These are phyloP conservation scores for Aechmea fasciata DNA, from an alignment of 176 grass and related monocot species.

Conservation along the genomic window DNA sequence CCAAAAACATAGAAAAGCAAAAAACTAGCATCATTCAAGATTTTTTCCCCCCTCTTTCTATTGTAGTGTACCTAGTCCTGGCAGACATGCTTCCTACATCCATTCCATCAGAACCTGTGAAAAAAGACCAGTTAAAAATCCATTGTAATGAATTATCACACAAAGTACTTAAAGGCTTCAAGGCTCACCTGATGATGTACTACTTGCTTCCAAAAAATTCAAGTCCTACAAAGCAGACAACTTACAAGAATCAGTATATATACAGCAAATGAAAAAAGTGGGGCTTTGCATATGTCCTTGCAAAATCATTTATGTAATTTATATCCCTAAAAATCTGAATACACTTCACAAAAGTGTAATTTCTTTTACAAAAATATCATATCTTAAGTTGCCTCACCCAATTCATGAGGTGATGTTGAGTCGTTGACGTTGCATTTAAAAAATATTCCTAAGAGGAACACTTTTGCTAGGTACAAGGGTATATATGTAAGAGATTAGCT, in stretches of 20 bases:
- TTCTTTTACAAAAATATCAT: no score
- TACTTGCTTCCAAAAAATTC: constrained; percentile 34
- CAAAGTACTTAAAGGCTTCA: neutral
- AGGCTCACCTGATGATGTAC: constrained; percentile 11
- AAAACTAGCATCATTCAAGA: neutral
- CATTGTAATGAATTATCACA: neutral
- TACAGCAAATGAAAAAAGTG: constrained; percentile 4
- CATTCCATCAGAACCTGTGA: constrained; percentile 35
- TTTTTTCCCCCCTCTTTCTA: no score
- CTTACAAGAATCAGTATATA: neutral
- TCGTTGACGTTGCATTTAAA: no score
- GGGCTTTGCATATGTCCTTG: constrained; percentile 1
- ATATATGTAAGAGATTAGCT: no score
- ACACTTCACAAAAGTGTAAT: no score
- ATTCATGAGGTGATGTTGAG: no score
- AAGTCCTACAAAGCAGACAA: constrained; percentile 20
- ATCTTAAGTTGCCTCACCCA: no score
- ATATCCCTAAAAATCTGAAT: no score
- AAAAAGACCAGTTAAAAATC: neutral
- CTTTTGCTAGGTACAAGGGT: no score
- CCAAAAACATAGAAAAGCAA: neutral
- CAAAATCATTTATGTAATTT: neutral
- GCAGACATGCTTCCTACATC: constrained; percentile 65
- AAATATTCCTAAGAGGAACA: no score
- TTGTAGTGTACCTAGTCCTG: constrained; percentile 52